Percentiles rank a stretch among this genome's conserved stretches.
phyloP scores from a whole-genome alignment of 2,329 filamentous ascomycete species.

The Stachybotrys elegans region DNA sequence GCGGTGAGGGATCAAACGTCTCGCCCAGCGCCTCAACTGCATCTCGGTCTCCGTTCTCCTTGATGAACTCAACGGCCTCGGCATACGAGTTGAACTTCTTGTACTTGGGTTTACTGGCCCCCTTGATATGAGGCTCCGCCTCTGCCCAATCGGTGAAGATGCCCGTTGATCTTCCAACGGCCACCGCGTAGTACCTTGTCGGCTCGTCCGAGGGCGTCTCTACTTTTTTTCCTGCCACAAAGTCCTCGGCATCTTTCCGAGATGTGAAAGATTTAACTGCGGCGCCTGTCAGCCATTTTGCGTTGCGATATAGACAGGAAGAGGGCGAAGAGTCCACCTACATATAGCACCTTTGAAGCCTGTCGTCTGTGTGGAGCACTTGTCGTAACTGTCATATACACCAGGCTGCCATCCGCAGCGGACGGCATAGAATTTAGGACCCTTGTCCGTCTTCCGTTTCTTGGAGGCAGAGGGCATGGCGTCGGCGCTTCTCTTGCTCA shows the following conservation, averaged over 20 bases:
- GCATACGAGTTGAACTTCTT: constrained; percentile 62
- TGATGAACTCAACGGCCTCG: constrained; percentile 77
- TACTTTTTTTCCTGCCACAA: constrained; percentile 55
- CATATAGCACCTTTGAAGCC: constrained; percentile 62
- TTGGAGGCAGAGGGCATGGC: constrained; percentile 23
- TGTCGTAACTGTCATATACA: constrained; percentile 57
- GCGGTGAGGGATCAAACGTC: constrained; percentile 15
- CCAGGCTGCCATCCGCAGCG: constrained; percentile 51
- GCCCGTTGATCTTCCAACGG: constrained; percentile 51
- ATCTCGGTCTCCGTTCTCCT: constrained; percentile 37
- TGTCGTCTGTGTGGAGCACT: constrained; percentile 55
- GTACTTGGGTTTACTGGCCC: constrained; percentile 64
- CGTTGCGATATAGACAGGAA: background rate
- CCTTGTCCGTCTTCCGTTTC: constrained; percentile 44
- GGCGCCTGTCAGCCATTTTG: background rate
- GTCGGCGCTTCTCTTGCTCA: constrained; percentile 24
- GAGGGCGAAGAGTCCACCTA: constrained; percentile 36
- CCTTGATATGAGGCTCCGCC: constrained; percentile 68
- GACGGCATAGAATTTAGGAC: constrained; percentile 60
- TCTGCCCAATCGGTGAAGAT: constrained; percentile 63
- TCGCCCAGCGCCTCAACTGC: constrained; percentile 35
- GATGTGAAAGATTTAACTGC: constrained; percentile 76
- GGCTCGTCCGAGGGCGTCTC: constrained; percentile 34
- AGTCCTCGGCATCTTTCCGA: constrained; percentile 72
- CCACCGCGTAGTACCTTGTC: constrained; percentile 55